Evolutionary conservation across 2,329 filamentous ascomycete species (phyloP).

Genomic region (Aphanocladium album): DNA sequence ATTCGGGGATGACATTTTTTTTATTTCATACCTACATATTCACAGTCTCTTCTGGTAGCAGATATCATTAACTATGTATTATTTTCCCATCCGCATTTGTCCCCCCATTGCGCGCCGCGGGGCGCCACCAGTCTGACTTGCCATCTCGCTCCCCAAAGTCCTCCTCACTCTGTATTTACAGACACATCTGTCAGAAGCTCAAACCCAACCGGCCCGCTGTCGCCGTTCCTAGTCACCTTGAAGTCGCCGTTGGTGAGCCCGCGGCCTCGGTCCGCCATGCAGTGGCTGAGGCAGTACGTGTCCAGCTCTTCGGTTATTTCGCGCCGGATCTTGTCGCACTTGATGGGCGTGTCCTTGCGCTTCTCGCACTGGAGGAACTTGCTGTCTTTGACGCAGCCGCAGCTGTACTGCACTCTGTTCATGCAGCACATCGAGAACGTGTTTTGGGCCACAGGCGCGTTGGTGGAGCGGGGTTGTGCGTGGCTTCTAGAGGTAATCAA

Average conservation of each 20-base stretch:
- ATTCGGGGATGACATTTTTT: background rate
- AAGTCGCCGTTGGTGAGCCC: background rate
- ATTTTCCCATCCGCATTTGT: no score
- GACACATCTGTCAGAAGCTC: no score
- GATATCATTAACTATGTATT: background rate
- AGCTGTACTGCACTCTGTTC: conserved; percentile 1
- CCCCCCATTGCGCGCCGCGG: no score
- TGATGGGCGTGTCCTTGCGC: background rate
- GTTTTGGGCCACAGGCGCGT: no score
- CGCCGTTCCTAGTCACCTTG: background rate
- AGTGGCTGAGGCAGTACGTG: conserved; percentile 5
- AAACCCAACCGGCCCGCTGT: background rate
- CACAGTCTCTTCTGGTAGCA: background rate
- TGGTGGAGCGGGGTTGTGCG: no score
- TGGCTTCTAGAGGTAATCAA: no score
- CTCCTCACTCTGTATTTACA: no score
- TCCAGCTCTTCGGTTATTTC: background rate
- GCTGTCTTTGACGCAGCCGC: conserved; percentile 2
- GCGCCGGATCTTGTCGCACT: background rate
- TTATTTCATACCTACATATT: background rate
- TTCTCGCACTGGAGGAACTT: background rate
- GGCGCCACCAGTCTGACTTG: no score
- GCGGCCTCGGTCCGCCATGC: background rate
- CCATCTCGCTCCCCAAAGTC: no score
- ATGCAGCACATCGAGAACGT: background rate